Evolutionary conservation across 306 rosid genomes (phyloP).

Genomic region (Sphenostylis stenocarpa): DNA sequence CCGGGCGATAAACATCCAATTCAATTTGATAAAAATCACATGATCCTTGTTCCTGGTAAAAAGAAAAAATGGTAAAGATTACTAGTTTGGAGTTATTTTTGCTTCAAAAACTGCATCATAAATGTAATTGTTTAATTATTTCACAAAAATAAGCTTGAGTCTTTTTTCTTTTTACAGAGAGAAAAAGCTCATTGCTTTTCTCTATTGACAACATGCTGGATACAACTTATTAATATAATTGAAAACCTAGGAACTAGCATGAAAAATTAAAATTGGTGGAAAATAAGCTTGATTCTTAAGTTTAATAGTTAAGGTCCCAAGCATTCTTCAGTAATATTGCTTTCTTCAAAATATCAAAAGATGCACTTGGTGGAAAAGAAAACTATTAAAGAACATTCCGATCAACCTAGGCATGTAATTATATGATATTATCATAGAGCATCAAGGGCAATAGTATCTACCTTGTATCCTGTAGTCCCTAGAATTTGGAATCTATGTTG

Average conservation of each 20-base stretch:
- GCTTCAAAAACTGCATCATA: background rate
- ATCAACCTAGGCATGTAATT: background rate
- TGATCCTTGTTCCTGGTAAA: background rate
- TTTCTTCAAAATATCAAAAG: background rate
- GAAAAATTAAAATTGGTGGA: too few species aligned
- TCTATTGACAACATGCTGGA: too few species aligned
- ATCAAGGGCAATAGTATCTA: slow-evolving; percentile 21
- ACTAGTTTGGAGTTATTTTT: background rate
- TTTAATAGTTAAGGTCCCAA: background rate
- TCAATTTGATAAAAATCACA: slow-evolving; percentile 24
- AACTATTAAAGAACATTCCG: background rate
- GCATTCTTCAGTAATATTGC: background rate
- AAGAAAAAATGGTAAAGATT: background rate
- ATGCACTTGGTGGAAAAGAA: background rate
- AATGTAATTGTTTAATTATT: background rate
- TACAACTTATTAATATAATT: too few species aligned
- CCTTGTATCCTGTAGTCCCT: slow-evolving; percentile 37
- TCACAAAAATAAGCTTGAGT: too few species aligned
- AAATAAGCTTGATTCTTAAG: background rate
- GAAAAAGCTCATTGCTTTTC: too few species aligned
- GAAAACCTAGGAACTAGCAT: too few species aligned
- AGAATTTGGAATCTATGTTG: slow-evolving; percentile 27
- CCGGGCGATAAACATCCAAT: background rate
- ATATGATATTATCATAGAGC: slow-evolving; percentile 11
- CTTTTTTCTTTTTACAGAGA: too few species aligned